Evolutionary conservation across 257 asterid species (phyloP).

Genomic region (Solanum okadae): DNA sequence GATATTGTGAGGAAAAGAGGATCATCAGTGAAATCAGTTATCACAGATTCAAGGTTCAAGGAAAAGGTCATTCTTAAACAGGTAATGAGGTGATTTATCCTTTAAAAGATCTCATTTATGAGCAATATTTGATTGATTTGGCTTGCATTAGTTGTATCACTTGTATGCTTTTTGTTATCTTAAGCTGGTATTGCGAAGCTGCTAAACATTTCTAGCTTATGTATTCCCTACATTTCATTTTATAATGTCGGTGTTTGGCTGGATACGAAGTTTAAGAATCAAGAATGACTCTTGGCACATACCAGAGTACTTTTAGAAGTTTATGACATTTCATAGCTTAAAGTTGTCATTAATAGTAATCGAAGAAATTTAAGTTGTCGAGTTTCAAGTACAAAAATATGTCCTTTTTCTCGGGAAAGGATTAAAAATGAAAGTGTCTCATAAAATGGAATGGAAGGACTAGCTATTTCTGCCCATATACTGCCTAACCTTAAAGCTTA

Average conservation of each 20-base stretch:
- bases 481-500: not conserved
- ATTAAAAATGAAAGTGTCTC: not conserved
- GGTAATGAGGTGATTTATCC: constrained; percentile 27
- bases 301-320: not conserved
- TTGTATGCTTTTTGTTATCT: not conserved
- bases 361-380: not conserved
- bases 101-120: not conserved
- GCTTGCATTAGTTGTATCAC: not conserved
- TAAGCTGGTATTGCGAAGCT: not conserved
- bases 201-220: not conserved
- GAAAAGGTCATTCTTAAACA: constrained; percentile 85
- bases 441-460: not conserved
- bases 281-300: not conserved
- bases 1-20: constrained; percentile 32
- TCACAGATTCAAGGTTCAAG: constrained; percentile 39
- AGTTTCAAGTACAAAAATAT: not conserved
- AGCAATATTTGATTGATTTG: not conserved
- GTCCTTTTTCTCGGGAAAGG: not conserved
- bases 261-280: not conserved
- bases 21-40: constrained; percentile 21
- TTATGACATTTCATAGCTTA: not conserved
- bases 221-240: not conserved
- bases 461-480: not conserved
- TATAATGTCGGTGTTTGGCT: not conserved
- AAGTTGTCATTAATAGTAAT: not conserved